phyloP scores from a whole-genome alignment of 768 basidiomycete species.

The Collybia sordida region DNA sequence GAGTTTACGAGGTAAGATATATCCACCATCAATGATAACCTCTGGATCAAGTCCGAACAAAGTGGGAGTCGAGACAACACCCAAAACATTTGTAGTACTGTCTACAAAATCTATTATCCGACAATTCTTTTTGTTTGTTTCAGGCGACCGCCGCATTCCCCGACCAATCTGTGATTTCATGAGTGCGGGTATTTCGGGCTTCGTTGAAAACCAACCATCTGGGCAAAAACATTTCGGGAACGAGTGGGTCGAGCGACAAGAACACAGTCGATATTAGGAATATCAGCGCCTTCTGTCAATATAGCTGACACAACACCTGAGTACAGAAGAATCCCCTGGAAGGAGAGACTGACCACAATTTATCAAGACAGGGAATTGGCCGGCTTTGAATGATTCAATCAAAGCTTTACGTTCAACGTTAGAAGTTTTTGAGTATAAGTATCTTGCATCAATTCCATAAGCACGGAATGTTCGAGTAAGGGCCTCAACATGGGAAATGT shows the following conservation, averaged over 20 bases:
- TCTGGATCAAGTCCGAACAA: slow-evolving; percentile 85
- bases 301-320: slow-evolving; percentile 50
- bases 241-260: slow-evolving; percentile 86
- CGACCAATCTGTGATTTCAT: slow-evolving; percentile 71
- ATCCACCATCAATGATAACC: slow-evolving; percentile 58
- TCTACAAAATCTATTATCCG: slow-evolving; percentile 92
- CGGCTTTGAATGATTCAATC: slow-evolving; percentile 64
- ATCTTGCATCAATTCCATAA: slow-evolving; percentile 83
- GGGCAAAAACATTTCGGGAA: slow-evolving; percentile 85
- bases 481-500: slow-evolving; percentile 74
- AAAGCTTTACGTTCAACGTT: slow-evolving; percentile 60
- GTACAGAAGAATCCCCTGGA: too few relatives aligned
- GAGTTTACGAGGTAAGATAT: not conserved
- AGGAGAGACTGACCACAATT: slow-evolving; percentile 66
- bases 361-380: slow-evolving; percentile 80
- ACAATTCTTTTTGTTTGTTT: slow-evolving; percentile 81
- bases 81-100: slow-evolving; percentile 61
- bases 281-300: slow-evolving; percentile 92
- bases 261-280: slow-evolving; percentile 92
- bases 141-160: slow-evolving; percentile 84
- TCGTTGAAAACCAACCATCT: slow-evolving; percentile 66
- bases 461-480: slow-evolving; percentile 72
- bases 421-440: slow-evolving; percentile 71
- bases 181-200: slow-evolving; percentile 1
- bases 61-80: slow-evolving; percentile 77